Evolutionary conservation across 2,329 filamentous ascomycete genomes (phyloP).

Genomic region (Scorias spongiosa): DNA sequence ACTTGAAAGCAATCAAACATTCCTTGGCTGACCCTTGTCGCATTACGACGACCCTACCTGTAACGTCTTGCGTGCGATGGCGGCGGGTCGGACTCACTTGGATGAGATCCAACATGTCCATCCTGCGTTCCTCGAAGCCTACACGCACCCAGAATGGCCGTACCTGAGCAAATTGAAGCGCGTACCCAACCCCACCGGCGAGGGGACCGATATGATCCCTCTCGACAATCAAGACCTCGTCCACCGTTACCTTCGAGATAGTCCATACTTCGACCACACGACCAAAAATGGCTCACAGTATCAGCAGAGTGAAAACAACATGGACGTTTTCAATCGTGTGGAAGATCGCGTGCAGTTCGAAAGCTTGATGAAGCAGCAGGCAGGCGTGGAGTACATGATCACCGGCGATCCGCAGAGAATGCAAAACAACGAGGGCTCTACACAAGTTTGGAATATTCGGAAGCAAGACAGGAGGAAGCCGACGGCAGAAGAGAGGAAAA

Average conservation of each 20-base stretch:
- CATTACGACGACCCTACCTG: no score
- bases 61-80: background rate
- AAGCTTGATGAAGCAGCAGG: slow-evolving; percentile 35
- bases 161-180: background rate
- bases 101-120: background rate
- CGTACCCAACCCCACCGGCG: background rate
- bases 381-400: slow-evolving; percentile 45
- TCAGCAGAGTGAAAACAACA: slow-evolving; percentile 35
- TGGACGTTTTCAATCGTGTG: slow-evolving; percentile 33
- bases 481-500: slow-evolving; percentile 25
- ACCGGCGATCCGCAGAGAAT: slow-evolving; percentile 37
- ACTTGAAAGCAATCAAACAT: no score
- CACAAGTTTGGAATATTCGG: slow-evolving; percentile 41
- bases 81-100: background rate
- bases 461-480: slow-evolving; percentile 38
- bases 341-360: slow-evolving; percentile 44
- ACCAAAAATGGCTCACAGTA: slow-evolving; percentile 45
- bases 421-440: slow-evolving; percentile 23
- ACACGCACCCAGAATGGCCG: background rate
- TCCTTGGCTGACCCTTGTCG: no score
- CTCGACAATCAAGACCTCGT: slow-evolving; percentile 19
- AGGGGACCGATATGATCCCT: slow-evolving; percentile 20
- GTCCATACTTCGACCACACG: slow-evolving; percentile 46
- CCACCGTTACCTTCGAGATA: slow-evolving; percentile 46
- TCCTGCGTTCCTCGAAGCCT: background rate